These are phyloP conservation scores for Pulveroboletus frians DNA, from an alignment of 768 basidiomycete species.

Conservation along the genomic window DNA sequence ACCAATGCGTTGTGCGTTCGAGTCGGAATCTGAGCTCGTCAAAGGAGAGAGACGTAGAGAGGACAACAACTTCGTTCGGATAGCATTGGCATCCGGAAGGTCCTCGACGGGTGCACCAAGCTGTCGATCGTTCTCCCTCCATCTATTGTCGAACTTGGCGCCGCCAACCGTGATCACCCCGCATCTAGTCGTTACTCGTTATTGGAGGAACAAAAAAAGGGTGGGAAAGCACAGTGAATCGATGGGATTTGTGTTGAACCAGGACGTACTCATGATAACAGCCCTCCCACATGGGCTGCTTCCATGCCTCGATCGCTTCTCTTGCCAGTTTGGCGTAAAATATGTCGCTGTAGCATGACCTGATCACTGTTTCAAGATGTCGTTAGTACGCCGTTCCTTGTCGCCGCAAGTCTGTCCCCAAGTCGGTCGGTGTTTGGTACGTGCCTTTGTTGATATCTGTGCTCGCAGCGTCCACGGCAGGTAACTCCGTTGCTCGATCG, in stretches of 20 bases:
- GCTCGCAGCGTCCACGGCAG: constrained; percentile 79
- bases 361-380: constrained; percentile 48
- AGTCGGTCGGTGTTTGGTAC: background rate
- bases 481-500: constrained; percentile 63
- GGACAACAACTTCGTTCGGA: constrained; percentile 17
- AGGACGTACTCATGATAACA: constrained; percentile 75
- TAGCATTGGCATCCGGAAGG: constrained; percentile 11
- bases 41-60: constrained; percentile 1
- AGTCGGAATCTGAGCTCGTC: background rate
- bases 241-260: background rate
- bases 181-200: constrained; percentile 11
- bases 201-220: background rate
- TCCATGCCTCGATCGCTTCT: constrained; percentile 77
- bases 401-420: background rate
- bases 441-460: constrained; percentile 44
- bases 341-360: constrained; percentile 64
- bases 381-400: background rate
- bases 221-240: background rate
- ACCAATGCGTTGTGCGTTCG: constrained; percentile 10
- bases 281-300: constrained; percentile 60
- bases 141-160: constrained; percentile 43
- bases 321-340: constrained; percentile 69
- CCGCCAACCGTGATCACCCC: constrained; percentile 24
- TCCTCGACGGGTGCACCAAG: constrained; percentile 47
- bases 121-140: constrained; percentile 59